Conservation (phyloP, 306 rosid species). For the Ziziphus jujuba region DNA sequence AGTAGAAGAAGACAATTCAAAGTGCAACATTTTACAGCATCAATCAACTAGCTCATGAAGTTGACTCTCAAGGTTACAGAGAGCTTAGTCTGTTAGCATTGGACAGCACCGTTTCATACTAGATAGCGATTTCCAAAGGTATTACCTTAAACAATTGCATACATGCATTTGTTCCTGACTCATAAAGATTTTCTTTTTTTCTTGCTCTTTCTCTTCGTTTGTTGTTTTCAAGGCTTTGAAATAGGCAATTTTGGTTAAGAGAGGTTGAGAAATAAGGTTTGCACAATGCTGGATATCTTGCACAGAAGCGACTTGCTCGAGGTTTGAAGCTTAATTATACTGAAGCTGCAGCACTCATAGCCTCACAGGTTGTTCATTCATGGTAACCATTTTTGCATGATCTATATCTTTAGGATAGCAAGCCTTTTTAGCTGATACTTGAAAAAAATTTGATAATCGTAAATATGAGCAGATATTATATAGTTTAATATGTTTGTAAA, state of each 20-base stretch:
- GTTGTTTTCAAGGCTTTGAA: background rate
- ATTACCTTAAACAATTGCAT: too few species aligned
- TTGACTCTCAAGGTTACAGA: background rate
- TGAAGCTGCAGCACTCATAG: constrained; percentile 84
- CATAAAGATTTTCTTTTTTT: too few species aligned
- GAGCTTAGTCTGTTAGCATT: background rate
- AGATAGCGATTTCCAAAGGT: too few species aligned
- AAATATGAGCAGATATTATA: background rate
- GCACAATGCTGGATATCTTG: constrained; percentile 80
- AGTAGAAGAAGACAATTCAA: background rate
- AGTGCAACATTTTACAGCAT: background rate
- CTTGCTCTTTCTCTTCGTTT: background rate
- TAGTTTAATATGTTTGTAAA: background rate
- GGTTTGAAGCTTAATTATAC: constrained; percentile 73
- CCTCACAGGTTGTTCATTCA: constrained; percentile 60
- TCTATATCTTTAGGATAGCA: background rate
- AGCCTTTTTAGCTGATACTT: too few species aligned
- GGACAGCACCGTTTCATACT: background rate
- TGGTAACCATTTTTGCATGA: background rate
- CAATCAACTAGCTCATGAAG: too few species aligned
- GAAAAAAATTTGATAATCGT: too few species aligned
- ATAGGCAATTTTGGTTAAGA: constrained; percentile 30
- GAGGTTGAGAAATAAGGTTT: constrained; percentile 70
- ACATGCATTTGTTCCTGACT: too few species aligned
- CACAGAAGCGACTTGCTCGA: constrained; percentile 98